Conservation (phyloP, 257 asterid species). For the Nyctanthes arbortristis region DNA sequence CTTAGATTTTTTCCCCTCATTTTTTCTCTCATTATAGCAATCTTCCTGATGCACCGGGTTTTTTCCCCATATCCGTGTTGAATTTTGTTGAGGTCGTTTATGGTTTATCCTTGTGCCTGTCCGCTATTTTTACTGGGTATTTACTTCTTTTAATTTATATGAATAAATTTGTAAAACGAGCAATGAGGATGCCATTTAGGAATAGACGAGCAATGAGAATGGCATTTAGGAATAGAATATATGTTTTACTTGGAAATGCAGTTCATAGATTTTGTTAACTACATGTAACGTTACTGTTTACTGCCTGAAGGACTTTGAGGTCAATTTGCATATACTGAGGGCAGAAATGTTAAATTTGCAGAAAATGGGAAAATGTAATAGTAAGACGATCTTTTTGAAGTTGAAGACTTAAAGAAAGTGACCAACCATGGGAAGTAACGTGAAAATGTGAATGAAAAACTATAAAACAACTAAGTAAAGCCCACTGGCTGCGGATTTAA, state of each 20-base stretch:
- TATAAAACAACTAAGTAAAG: not conserved
- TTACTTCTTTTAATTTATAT: no score
- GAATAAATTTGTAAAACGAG: no score
- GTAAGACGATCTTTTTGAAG: not conserved
- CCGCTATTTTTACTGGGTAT: not conserved
- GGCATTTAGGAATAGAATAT: no score
- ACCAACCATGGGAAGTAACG: not conserved
- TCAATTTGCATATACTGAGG: not conserved
- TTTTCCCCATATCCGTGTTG: no score
- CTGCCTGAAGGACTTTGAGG: not conserved
- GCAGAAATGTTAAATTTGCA: not conserved
- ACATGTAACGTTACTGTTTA: not conserved
- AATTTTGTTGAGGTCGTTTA: no score
- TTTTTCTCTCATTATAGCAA: no score
- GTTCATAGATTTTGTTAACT: not conserved
- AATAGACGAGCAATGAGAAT: no score
- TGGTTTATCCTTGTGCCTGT: not conserved
- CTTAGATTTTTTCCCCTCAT: no score
- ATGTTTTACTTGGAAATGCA: not conserved
- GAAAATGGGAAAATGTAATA: not conserved
- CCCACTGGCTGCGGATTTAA: not conserved
- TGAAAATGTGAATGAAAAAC: not conserved
- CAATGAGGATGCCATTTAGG: no score
- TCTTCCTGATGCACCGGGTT: no score
- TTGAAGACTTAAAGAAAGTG: not conserved